Percentiles rank a stretch among this genome's conserved stretches.
These are phyloP conservation scores for Pseudozyma sp. DNA, from an alignment of 1,284 basidiomycete genomes.

Conservation along the genomic window DNA sequence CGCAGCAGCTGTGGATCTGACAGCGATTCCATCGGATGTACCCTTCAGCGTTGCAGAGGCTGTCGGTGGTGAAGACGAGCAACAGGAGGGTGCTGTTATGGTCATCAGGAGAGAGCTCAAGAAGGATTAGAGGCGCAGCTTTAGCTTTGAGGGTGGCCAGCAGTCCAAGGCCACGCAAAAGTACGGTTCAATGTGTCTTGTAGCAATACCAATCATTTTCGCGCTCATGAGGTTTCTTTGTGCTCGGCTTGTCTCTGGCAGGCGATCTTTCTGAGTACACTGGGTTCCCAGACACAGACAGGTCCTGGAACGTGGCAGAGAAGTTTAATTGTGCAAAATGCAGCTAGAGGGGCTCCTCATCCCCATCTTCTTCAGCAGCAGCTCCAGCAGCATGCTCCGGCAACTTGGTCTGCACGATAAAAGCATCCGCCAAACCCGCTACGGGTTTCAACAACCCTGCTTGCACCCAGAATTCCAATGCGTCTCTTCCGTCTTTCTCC, in stretches of 20 bases:
- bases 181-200: neutral
- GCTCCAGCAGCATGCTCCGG: neutral
- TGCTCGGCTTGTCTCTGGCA: too few species aligned
- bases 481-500: constrained; percentile 40
- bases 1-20: constrained; percentile 52
- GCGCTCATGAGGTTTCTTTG: neutral
- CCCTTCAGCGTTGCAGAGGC: constrained; percentile 62
- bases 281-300: too few species aligned
- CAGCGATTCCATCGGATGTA: constrained; percentile 29
- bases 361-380: constrained; percentile 8
- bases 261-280: too few species aligned
- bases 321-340: neutral
- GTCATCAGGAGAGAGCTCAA: constrained; percentile 67
- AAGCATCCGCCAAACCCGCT: constrained; percentile 30
- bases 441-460: constrained; percentile 23
- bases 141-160: neutral
- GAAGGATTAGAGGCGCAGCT: constrained; percentile 54
- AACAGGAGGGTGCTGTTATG: constrained; percentile 59
- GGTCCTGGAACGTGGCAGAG: neutral
- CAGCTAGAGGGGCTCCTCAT: constrained; percentile 6
- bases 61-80: constrained; percentile 64
- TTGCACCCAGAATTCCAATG: constrained; percentile 37
- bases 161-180: neutral
- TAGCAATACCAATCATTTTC: constrained; percentile 17
- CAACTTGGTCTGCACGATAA: constrained; percentile 25